A percentile compares a stretch with the other conserved stretches of the same genome.
Conservation (phyloP, 1,284 basidiomycete genomes). For the Naganishia albida region DNA sequence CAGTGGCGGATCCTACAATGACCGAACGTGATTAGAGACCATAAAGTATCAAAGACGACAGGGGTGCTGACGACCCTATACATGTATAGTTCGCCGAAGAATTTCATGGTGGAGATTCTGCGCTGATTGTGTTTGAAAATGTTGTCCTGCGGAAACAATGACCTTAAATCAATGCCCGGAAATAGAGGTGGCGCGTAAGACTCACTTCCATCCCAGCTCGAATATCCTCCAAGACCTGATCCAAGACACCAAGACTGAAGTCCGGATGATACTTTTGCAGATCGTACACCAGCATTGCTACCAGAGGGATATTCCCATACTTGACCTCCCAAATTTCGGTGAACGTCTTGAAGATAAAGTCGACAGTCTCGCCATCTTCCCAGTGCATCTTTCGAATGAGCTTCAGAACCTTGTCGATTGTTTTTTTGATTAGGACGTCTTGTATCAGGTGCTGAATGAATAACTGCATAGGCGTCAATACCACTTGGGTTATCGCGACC, state of each 20-base stretch:
- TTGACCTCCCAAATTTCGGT: conserved; percentile 97
- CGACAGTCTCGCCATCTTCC: conserved; percentile 66
- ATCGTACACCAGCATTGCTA: conserved; percentile 92
- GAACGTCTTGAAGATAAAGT: conserved; percentile 69
- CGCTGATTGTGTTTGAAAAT: conserved; percentile 94
- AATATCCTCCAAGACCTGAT: conserved; percentile 91
- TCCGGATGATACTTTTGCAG: conserved; percentile 87
- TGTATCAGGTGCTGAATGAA: conserved; percentile 93
- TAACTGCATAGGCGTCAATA: conserved; percentile 81
- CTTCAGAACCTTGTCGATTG: conserved; percentile 88
- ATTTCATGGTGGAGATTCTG: conserved; percentile 85
- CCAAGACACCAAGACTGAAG: conserved; percentile 84
- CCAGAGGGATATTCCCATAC: conserved; percentile 82
- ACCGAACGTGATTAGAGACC: conserved; percentile 93
- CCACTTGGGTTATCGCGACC: conserved; percentile 77
- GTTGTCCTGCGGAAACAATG: conserved; percentile 63
- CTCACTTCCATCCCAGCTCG: conserved; percentile 76
- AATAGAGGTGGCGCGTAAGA: background rate
- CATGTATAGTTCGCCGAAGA: conserved; percentile 95
- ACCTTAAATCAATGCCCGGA: background rate
- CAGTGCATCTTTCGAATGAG: conserved; percentile 91
- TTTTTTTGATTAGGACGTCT: conserved; percentile 84
- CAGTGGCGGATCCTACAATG: conserved; percentile 67
- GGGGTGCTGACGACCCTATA: conserved; percentile 87
- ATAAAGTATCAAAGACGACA: conserved; percentile 89